A percentile compares a stretch with the other conserved stretches of the same genome.
phyloP scores from a whole-genome alignment of 352 stramenopile genomes.

The Phytophthora sansomeana region DNA sequence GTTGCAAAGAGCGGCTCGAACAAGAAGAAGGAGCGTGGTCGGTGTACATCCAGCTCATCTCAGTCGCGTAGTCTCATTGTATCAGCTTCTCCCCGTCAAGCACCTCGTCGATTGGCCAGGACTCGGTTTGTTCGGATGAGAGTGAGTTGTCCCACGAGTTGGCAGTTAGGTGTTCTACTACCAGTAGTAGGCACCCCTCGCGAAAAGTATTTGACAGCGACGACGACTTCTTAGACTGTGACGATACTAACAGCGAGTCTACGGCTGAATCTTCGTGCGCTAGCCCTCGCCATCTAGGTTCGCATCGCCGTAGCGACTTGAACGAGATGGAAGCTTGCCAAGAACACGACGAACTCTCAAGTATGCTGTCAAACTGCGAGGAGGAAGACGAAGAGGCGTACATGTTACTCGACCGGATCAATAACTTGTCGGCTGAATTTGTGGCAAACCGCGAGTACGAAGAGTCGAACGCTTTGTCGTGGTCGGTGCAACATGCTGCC shows the following conservation, averaged over 20 bases:
- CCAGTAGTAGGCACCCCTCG: conserved; percentile 4
- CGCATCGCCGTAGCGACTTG: conserved; percentile 37
- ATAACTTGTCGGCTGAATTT: conserved; percentile 70
- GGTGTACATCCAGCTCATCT: conserved; percentile 6
- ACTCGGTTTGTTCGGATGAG: conserved; percentile 12
- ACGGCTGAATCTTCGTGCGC: conserved; percentile 77
- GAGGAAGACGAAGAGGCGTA: conserved; percentile 75
- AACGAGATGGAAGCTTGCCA: conserved; percentile 38
- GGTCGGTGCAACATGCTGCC: conserved; percentile 78
- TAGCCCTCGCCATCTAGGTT: conserved; percentile 60
- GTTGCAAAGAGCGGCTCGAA: neutral
- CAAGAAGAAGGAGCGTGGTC: conserved; percentile 13
- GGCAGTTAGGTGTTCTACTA: conserved; percentile 17
- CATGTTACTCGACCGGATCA: conserved; percentile 74
- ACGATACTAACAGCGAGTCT: conserved; percentile 81
- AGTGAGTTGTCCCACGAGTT: conserved; percentile 34
- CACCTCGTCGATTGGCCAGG: conserved; percentile 17
- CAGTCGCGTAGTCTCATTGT: conserved; percentile 6
- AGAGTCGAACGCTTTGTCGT: conserved; percentile 70
- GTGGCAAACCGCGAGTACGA: conserved; percentile 73
- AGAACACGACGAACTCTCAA: conserved; percentile 63
- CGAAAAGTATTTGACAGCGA: conserved; percentile 47
- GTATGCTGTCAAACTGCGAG: conserved; percentile 60
- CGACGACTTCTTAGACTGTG: conserved; percentile 73
- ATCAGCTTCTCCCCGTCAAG: conserved; percentile 22